Percentiles rank a stretch among this genome's conserved stretches.
phyloP scores from a whole-genome alignment of 1,284 basidiomycete species.

The Mycosarcoma mackinlayi region DNA sequence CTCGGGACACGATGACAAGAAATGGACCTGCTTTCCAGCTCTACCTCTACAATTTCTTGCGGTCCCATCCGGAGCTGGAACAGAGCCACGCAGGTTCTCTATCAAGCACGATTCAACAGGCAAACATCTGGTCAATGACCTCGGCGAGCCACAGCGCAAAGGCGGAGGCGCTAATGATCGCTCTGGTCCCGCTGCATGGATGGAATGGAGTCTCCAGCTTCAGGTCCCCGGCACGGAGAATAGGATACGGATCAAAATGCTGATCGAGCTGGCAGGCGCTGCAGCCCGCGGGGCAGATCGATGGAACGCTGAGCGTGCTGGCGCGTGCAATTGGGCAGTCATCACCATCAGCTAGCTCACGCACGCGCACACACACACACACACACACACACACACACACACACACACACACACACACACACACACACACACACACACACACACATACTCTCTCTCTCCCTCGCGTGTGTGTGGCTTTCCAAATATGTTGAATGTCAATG shows the following conservation, averaged over 20 bases:
- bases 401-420: too few species aligned
- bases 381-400: too few species aligned
- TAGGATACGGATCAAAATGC: conserved; percentile 8
- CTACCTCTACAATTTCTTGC: conserved; percentile 20
- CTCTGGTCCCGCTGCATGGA: conserved; percentile 42
- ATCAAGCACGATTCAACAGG: conserved; percentile 20
- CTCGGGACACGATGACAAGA: conserved; percentile 21
- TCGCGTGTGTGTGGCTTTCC: too few species aligned
- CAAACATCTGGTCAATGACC: conserved; percentile 24
- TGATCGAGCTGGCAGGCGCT: conserved; percentile 30
- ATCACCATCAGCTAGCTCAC: conserved; percentile 28
- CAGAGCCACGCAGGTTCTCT: neutral
- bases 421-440: too few species aligned
- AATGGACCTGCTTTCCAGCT: conserved; percentile 21
- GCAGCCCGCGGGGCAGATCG: conserved; percentile 38
- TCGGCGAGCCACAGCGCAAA: conserved; percentile 44
- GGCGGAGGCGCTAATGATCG: conserved; percentile 32
- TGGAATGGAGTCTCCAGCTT: conserved; percentile 35
- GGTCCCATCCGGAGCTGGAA: neutral
- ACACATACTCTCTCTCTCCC: too few species aligned
- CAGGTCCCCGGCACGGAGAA: neutral
- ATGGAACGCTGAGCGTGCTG: conserved; percentile 42
- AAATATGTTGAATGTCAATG: too few species aligned
- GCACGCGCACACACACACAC: too few species aligned
- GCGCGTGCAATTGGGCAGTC: conserved; percentile 24